These are phyloP conservation scores for Mucor irregularis DNA, from an alignment of 371 early-diverging fungal species.

Conservation along the genomic window DNA sequence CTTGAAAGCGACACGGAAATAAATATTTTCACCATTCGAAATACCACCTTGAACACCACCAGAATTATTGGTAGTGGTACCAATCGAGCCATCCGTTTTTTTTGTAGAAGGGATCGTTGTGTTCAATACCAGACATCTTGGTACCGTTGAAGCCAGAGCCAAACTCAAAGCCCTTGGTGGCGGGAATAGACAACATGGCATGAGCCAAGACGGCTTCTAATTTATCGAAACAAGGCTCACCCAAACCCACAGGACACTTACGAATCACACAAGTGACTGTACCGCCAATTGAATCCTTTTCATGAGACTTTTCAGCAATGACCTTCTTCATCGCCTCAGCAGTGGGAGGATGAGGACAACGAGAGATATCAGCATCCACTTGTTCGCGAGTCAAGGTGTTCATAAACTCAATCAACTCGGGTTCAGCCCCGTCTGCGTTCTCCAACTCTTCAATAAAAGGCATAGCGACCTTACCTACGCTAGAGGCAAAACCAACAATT, in stretches of 20 bases:
- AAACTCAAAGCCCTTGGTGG: conserved; percentile 97
- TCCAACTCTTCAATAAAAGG: conserved; percentile 61
- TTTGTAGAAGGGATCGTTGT: conserved; percentile 90
- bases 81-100: conserved; percentile 62
- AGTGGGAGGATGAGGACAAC: conserved; percentile 48
- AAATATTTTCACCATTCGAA: conserved; percentile 92
- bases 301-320: conserved; percentile 77
- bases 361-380: conserved; percentile 50
- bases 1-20: conserved; percentile 97
- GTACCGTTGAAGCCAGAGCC: conserved; percentile 94
- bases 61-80: conserved; percentile 90
- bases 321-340: conserved; percentile 49
- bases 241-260: conserved; percentile 91
- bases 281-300: conserved; percentile 95
- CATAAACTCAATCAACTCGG: conserved; percentile 67
- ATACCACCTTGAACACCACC: conserved; percentile 98
- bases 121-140: conserved; percentile 81
- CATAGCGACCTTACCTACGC: conserved; percentile 85
- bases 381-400: conserved; percentile 70
- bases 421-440: conserved; percentile 44
- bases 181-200: conserved; percentile 98
- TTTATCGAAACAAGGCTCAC: conserved; percentile 98
- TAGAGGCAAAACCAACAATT: conserved; percentile 92
- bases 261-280: conserved; percentile 96
- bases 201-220: conserved; percentile 96